Percentiles rank a stretch among this genome's conserved stretches.
Conservation (phyloP, 164 flowering plant genomes). For the Magnolia sinica region DNA sequence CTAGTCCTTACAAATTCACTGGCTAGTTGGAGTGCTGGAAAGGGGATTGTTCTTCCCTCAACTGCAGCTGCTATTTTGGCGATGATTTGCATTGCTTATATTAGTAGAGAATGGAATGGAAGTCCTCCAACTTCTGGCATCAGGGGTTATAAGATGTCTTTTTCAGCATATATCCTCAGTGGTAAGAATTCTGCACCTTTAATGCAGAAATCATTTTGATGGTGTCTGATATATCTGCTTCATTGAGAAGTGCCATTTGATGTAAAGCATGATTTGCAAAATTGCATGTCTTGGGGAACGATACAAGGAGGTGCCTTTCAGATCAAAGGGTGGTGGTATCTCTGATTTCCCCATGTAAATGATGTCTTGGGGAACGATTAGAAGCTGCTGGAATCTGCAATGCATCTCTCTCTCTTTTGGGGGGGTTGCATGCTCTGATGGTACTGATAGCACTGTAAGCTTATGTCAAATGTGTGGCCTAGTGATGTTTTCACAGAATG, state of each 20-base stretch:
- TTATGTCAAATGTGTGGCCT: no score
- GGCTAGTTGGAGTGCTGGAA: constrained; percentile 33
- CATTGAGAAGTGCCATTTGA: background rate
- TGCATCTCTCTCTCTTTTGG: no score
- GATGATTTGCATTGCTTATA: constrained; percentile 34
- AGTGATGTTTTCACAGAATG: no score
- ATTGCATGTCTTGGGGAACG: no score
- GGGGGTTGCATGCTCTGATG: no score
- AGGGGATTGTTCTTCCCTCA: constrained; percentile 37
- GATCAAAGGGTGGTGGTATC: no score
- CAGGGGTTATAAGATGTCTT: constrained; percentile 42
- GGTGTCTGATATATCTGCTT: background rate
- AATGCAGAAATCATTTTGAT: background rate
- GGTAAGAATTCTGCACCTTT: constrained; percentile 42
- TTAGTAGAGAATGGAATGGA: constrained; percentile 46
- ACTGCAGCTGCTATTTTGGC: constrained; percentile 45
- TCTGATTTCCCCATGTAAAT: no score
- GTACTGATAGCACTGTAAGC: no score
- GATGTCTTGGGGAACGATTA: no score
- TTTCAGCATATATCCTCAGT: constrained; percentile 37
- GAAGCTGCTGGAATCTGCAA: no score
- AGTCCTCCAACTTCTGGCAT: constrained; percentile 24
- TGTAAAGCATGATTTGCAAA: no score
- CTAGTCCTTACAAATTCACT: constrained; percentile 74
- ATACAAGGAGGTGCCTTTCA: no score